Base-by-base conservation (phyloP, 2,329 filamentous ascomycete species). In the Fusarium agapanthi region DNA sequence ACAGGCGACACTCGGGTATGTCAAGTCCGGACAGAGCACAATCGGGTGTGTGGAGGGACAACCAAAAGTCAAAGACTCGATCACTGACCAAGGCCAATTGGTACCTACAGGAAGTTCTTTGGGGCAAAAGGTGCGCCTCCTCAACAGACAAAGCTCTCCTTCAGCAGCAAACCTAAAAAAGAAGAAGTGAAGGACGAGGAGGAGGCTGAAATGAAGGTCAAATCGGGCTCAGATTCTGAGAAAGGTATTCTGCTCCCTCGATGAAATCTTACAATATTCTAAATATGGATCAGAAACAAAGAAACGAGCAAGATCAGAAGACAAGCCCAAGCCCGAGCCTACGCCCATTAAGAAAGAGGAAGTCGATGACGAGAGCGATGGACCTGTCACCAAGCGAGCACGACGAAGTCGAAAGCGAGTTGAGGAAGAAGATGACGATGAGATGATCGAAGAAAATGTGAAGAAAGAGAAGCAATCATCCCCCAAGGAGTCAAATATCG, bases 1-100 rank as follows among this genome's bases (percentile, higher is more conserved):
- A 81, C 94, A 97, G 84, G 90, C 93, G 78, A 97, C 93, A 69
- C 84, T 97, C 81, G 93, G 93, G 95, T 97, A 96, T 84, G 94
- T 95, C 71, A 91, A 89, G 83, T 84, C 90, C 77, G 87, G 87
- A 73, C 93, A 95, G 86, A 89, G 88, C 79, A 94, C 91, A 76
- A 84, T 95, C 81, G 89, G 91, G 93, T 95, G 81, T 83, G 84
- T 65, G 64, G 62, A 69, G 71, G 61, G 55, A 48, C 55, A 41
- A 16, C 28, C 47, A 26, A n/a, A 34, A 34, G 9, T 64, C 59
- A 48, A 67, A 59, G 61, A 43, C 28, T 34, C 15, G 22, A 28
- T 51, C 22, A 34, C 70, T 73, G 47, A 74, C 71, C 30, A 48
- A 34, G 32, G 28, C 22, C 30, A 40, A 59, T 62, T 32, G 41